Percentiles rank a stretch among this genome's conserved stretches.
Conservation (phyloP, 192 early-diverging fungal genomes). For the Phycomyces nitens region DNA sequence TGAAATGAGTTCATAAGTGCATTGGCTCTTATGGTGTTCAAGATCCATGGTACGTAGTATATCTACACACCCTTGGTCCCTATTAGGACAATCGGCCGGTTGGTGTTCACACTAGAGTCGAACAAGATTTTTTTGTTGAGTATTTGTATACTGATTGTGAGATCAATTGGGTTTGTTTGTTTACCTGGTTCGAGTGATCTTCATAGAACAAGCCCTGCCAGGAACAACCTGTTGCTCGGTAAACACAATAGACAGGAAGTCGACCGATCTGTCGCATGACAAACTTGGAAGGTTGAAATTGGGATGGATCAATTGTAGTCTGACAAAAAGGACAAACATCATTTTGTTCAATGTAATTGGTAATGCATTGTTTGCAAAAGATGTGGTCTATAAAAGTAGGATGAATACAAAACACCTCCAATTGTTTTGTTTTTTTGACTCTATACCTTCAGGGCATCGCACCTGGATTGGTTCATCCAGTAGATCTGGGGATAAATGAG, state of each 20-base stretch:
- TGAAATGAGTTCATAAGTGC: slow-evolving; percentile 17
- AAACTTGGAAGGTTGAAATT: slow-evolving; percentile 35
- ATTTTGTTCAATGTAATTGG: background rate
- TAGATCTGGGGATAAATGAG: slow-evolving; percentile 22
- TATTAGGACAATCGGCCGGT: slow-evolving; percentile 27
- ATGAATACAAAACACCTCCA: slow-evolving; percentile 7
- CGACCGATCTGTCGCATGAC: slow-evolving; percentile 29
- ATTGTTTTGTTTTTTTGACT: background rate
- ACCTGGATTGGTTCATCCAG: slow-evolving; percentile 38
- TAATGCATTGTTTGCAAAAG: slow-evolving; percentile 21
- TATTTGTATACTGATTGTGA: background rate
- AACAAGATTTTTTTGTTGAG: background rate
- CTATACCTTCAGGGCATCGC: slow-evolving; percentile 37
- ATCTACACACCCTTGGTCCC: slow-evolving; percentile 27
- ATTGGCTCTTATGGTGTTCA: slow-evolving; percentile 15
- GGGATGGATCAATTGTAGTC: slow-evolving; percentile 4
- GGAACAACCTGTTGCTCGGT: slow-evolving; percentile 19
- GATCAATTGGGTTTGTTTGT: background rate
- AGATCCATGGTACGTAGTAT: slow-evolving; percentile 1
- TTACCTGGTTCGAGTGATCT: slow-evolving; percentile 17
- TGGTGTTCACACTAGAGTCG: slow-evolving; percentile 20
- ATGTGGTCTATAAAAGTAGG: slow-evolving; percentile 23
- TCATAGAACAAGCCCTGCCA: slow-evolving; percentile 27
- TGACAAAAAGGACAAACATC: slow-evolving; percentile 16
- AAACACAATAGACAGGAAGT: slow-evolving; percentile 20